Base-by-base conservation (phyloP, 176 grass and related monocot species). In the Leersia perrieri region DNA sequence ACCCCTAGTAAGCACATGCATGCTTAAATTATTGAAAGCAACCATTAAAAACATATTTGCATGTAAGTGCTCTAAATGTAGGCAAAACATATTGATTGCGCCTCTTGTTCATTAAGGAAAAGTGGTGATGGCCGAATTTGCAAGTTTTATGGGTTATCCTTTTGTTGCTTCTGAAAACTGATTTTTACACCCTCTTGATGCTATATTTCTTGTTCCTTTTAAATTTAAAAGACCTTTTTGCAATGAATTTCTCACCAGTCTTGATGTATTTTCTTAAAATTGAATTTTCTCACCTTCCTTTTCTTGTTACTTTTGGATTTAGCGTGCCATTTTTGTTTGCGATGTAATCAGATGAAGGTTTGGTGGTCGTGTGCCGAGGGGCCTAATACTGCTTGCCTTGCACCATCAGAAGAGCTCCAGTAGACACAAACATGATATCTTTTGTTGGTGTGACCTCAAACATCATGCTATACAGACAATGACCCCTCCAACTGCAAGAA, bases 381-480 rank as follows among this genome's bases (percentile, higher is more conserved):
- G 20, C 67, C 20, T 65, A 18, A 36, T 33, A 26, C 45, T 67
- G 76, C 72, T 36, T 86, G 42, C 76, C 76, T 69, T 69, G 70
- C 45, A 11, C 36, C 68, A 81, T 75, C 84, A 69, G 60, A 45
- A 11, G 62, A 75, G 45, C 61, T 70, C n/a, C n/a, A n/a, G 69
- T 62, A 47, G 47, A 68, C 42, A 70, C 26, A 61, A 34, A 8
- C 32, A 57, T 30, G 66, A 61, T 34, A 71, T 61, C 45, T 80
- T 61, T 66, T 60, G 68, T 32, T 55, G 68, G 44, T 74, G 26
- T 74, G 49, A n/a, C 53, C 53, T 58, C n/a, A 23, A 58, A 41
- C 30, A 44, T 85, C 82, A 44, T 41, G 33, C 5, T 34, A 55
- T 36, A 33, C 14, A 74, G 62, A 66, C 31, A 65, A 60, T 38